Conservation (phyloP, 495 filamentous ascomycete species). For the Xylaria flabelliformis region DNA sequence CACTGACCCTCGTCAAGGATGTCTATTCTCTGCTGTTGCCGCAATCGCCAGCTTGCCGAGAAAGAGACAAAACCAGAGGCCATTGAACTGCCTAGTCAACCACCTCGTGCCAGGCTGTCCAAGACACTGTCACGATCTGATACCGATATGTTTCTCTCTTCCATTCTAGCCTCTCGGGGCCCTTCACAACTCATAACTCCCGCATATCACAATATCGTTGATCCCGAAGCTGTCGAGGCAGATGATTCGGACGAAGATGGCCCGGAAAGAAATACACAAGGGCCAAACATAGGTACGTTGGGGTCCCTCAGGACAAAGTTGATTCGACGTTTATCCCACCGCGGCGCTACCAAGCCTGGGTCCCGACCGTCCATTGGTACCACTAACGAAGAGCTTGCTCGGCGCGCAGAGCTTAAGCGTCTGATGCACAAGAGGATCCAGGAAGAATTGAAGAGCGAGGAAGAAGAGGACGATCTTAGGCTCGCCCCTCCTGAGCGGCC, state of each 20-base stretch:
- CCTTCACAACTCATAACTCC: slow-evolving; percentile 30
- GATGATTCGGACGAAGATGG: slow-evolving; percentile 55
- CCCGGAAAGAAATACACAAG: slow-evolving; percentile 30
- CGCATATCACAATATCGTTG: slow-evolving; percentile 38
- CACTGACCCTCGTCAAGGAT: slow-evolving; percentile 36
- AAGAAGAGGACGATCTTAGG: slow-evolving; percentile 33
- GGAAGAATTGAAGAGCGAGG: slow-evolving; percentile 55
- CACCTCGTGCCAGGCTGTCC: slow-evolving; percentile 34
- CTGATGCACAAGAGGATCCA: slow-evolving; percentile 59
- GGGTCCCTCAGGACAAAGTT: slow-evolving; percentile 49
- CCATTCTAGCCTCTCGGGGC: slow-evolving; percentile 25
- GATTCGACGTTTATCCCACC: slow-evolving; percentile 55
- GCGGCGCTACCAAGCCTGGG: slow-evolving; percentile 46
- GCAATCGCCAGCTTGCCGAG: slow-evolving; percentile 35
- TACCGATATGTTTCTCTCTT: slow-evolving; percentile 28
- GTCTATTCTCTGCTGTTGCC: slow-evolving; percentile 51
- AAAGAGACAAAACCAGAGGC: slow-evolving; percentile 24
- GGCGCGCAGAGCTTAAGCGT: slow-evolving; percentile 58
- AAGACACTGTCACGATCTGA: slow-evolving; percentile 33
- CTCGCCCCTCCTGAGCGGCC: slow-evolving; percentile 14
- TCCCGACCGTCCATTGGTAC: slow-evolving; percentile 50
- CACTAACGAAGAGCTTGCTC: slow-evolving; percentile 55
- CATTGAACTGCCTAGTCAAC: slow-evolving; percentile 37
- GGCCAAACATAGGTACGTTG: slow-evolving; percentile 45
- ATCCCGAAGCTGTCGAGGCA: slow-evolving; percentile 43